Conservation (phyloP, 192 early-diverging fungal species). For the Blastocladiella britannica region DNA sequence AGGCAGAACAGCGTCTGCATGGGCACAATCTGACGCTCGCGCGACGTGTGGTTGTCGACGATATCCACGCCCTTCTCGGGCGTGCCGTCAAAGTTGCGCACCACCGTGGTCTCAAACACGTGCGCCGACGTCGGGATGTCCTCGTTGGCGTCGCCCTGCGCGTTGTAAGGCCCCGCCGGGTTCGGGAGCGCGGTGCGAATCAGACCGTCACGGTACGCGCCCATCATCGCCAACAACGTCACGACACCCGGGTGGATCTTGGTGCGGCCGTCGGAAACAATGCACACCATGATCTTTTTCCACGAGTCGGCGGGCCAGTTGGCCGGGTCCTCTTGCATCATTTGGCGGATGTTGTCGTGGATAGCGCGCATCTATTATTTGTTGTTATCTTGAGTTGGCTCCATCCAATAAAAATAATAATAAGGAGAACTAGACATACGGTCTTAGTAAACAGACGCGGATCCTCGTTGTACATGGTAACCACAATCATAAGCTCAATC, state of each 20-base stretch:
- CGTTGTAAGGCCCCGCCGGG: background rate
- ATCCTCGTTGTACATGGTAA: slow-evolving; percentile 62
- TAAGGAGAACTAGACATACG: background rate
- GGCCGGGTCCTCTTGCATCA: background rate
- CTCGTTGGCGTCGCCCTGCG: no score
- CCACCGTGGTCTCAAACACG: slow-evolving; percentile 21
- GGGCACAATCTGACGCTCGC: slow-evolving; percentile 24
- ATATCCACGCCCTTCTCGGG: background rate
- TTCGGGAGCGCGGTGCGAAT: slow-evolving; percentile 42
- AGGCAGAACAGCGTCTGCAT: slow-evolving; percentile 67
- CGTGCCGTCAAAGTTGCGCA: slow-evolving; percentile 7
- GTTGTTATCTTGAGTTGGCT: slow-evolving; percentile 1
- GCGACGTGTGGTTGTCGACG: background rate
- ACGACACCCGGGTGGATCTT: slow-evolving; percentile 51
- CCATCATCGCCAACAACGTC: slow-evolving; percentile 51
- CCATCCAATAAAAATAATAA: background rate
- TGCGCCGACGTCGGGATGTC: slow-evolving; percentile 46
- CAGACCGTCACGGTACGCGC: slow-evolving; percentile 61
- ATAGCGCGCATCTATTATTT: slow-evolving; percentile 1
- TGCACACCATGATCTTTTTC: slow-evolving; percentile 66
- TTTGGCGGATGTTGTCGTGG: background rate
- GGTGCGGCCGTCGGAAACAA: slow-evolving; percentile 61
- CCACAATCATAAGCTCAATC: slow-evolving; percentile 62
- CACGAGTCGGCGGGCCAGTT: slow-evolving; percentile 50
- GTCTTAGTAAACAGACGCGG: slow-evolving; percentile 3